Evolutionary conservation across 495 filamentous ascomycete species (phyloP).

Genomic region (Diplogelasinospora grovesii): DNA sequence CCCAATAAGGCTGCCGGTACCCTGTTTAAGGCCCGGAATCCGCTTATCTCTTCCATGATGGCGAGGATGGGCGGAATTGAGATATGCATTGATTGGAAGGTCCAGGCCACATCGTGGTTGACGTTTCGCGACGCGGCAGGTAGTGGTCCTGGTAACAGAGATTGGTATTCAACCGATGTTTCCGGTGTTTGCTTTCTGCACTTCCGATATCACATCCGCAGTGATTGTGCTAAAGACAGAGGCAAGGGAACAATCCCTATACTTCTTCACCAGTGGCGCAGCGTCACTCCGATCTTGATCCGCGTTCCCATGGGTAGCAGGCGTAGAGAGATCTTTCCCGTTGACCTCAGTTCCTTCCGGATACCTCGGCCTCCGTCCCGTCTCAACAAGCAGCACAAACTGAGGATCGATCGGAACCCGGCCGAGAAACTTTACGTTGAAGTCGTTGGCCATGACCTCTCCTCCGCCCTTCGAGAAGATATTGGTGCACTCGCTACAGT

Average conservation of each 20-base stretch:
- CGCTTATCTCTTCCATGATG: too few relatives aligned
- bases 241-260: slow-evolving; percentile 68
- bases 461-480: slow-evolving; percentile 88
- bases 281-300: slow-evolving; percentile 38
- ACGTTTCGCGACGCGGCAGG: too few relatives aligned
- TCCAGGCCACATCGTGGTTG: too few relatives aligned
- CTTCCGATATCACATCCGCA: slow-evolving; percentile 17
- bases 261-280: slow-evolving; percentile 66
- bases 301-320: slow-evolving; percentile 2
- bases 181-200: neutral
- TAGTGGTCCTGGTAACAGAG: too few relatives aligned
- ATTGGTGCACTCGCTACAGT: slow-evolving; percentile 89
- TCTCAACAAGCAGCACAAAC: slow-evolving; percentile 49
- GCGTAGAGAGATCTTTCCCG: slow-evolving; percentile 36
- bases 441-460: slow-evolving; percentile 80
- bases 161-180: neutral
- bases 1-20: too few relatives aligned
- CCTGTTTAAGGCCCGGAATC: too few relatives aligned
- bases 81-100: too few relatives aligned
- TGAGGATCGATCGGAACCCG: slow-evolving; percentile 82
- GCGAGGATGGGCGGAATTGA: too few relatives aligned
- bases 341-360: slow-evolving; percentile 44
- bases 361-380: slow-evolving; percentile 43
- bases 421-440: slow-evolving; percentile 76
- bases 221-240: slow-evolving; percentile 63